Evolutionary conservation across 139 green algal genomes (phyloP).

Genomic region (Tetradesmus lagerheimii): DNA sequence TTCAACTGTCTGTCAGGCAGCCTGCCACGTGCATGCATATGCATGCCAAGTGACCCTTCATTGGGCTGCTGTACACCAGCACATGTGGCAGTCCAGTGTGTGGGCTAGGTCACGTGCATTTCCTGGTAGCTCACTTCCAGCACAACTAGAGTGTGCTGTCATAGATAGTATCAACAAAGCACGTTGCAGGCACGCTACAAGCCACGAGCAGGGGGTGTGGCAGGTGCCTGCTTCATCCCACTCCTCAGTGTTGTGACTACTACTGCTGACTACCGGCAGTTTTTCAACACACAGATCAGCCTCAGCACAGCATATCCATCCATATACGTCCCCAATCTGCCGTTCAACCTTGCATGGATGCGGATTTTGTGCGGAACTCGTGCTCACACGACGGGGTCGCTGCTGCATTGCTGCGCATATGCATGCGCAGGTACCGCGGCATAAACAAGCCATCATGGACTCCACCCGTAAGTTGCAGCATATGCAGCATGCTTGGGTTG

Average conservation of each 20-base stretch:
- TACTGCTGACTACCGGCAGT: too few species aligned
- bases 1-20: neutral
- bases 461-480: conserved; percentile 31
- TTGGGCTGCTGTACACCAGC: too few species aligned
- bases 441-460: conserved; percentile 46
- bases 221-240: too few species aligned
- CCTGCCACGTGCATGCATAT: neutral
- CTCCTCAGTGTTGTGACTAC: too few species aligned
- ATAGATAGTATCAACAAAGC: neutral
- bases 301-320: too few species aligned
- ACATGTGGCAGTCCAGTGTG: too few species aligned
- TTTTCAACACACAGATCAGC: too few species aligned
- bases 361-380: too few species aligned
- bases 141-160: neutral
- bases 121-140: neutral
- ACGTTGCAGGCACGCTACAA: neutral
- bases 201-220: too few species aligned
- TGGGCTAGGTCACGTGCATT: neutral
- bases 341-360: too few species aligned
- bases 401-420: neutral
- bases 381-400: too few species aligned
- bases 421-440: conserved; percentile 34
- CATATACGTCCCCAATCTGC: too few species aligned
- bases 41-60: neutral
- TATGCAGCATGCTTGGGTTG: neutral